A percentile compares a stretch with the other conserved stretches of the same genome.
phyloP scores from a whole-genome alignment of 306 rosid species.

The Lathyrus sativus region DNA sequence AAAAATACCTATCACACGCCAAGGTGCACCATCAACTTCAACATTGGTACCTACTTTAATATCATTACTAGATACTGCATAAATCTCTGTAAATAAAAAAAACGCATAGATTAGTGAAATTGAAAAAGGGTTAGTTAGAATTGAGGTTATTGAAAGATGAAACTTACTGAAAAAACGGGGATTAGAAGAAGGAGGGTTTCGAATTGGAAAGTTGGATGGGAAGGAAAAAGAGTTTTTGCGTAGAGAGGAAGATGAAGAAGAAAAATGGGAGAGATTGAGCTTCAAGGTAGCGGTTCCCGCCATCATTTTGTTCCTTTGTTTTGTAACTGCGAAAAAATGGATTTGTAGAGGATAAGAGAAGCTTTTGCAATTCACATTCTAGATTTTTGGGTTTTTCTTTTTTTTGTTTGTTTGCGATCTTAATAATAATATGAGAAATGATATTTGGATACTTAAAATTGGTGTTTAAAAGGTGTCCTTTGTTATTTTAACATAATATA shows the following conservation, averaged over 20 bases:
- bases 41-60: constrained; percentile 83
- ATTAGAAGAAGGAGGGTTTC: constrained; percentile 36
- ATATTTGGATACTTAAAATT: too few relatives aligned
- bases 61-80: constrained; percentile 82
- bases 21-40: constrained; percentile 92
- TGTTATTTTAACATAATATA: too few relatives aligned
- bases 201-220: constrained; percentile 52
- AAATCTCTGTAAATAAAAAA: constrained; percentile 58
- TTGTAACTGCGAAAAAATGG: background rate
- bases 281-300: constrained; percentile 58
- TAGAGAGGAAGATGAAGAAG: constrained; percentile 51
- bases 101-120: background rate
- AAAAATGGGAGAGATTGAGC: constrained; percentile 49
- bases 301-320: constrained; percentile 35
- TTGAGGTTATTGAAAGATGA: background rate
- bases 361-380: background rate
- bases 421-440: too few relatives aligned
- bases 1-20: constrained; percentile 70
- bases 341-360: constrained; percentile 29
- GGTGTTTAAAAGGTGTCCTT: too few relatives aligned
- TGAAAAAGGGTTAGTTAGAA: background rate
- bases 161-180: constrained; percentile 57
- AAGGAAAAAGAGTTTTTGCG: constrained; percentile 28
- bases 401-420: too few relatives aligned
- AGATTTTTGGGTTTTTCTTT: background rate